Percentiles rank a stretch among this genome's conserved stretches.
phyloP scores from a whole-genome alignment of 2,329 filamentous ascomycete genomes.

The Chaetomium sp. region DNA sequence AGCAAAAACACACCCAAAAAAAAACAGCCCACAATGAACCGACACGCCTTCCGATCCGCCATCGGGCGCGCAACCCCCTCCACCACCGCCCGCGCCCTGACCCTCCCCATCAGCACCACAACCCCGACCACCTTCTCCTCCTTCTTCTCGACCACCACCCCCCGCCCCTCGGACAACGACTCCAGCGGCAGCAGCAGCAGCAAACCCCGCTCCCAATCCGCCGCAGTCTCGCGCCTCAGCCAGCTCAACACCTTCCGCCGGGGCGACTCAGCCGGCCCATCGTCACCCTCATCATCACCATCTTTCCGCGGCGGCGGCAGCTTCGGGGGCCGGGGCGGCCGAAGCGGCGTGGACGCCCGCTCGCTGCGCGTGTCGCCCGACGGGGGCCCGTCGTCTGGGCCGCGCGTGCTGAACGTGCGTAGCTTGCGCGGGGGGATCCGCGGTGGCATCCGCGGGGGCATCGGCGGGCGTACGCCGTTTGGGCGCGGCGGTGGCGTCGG shows the following conservation, averaged over 20 bases:
- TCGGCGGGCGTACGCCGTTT: slow-evolving; percentile 9
- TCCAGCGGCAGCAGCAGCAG: background rate
- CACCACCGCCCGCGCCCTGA: slow-evolving; percentile 3
- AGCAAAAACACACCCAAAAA: background rate
- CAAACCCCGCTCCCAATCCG: slow-evolving; percentile 14
- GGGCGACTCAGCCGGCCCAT: background rate
- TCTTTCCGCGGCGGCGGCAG: background rate
- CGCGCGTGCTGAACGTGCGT: slow-evolving; percentile 38
- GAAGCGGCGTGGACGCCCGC: slow-evolving; percentile 24
- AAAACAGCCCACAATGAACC: slow-evolving; percentile 27
- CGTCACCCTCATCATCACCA: background rate
- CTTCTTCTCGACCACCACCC: slow-evolving; percentile 23
- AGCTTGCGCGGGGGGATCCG: slow-evolving; percentile 30
- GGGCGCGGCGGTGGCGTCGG: background rate
- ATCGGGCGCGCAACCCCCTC: slow-evolving; percentile 28
- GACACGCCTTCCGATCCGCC: slow-evolving; percentile 32
- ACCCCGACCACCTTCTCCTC: slow-evolving; percentile 23
- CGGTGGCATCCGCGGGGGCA: too few relatives aligned
- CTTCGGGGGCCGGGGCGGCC: slow-evolving; percentile 1
- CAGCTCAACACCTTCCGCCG: slow-evolving; percentile 21
- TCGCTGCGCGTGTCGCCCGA: slow-evolving; percentile 17
- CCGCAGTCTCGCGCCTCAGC: slow-evolving; percentile 35
- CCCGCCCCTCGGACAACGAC: background rate
- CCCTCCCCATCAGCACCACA: slow-evolving; percentile 13
- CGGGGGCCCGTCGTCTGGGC: slow-evolving; percentile 3